Evolutionary conservation across 1,284 basidiomycete species (phyloP), one percentile per base, ranked within the genome.

Genomic region (Pyrrhoderma lamaoense): DNA sequence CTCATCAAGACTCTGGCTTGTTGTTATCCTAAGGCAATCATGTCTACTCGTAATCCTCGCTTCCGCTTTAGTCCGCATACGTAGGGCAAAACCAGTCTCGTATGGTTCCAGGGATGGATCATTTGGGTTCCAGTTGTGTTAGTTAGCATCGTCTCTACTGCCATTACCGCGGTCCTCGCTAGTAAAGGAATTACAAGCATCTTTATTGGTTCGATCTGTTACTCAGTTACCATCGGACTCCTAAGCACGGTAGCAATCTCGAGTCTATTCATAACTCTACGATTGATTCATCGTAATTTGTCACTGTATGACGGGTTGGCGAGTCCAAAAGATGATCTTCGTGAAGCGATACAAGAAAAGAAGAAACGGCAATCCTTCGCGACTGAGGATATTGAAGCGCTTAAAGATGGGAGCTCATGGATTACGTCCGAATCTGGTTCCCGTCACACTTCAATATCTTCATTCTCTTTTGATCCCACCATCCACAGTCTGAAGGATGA

Each of bases 381-480:
- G 14, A 79, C 79, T 0, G 81, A 84, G 57, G 83, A 86, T 47
- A 68, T 86, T 49, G 79, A 85, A 55, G 80, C 69, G 7, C 70
- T 85, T 50, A 77, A 78, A 37, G 82, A 85, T 56, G 81, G 82
- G 44, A 77, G 76, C 50, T 85, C 84, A 14, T 86, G 85, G 84
- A 77, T 87, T 53, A 84, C 84, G 1, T 85, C 83, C 42, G 72
- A 76, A 39, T 70, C 75, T 3, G 73, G 71, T 56, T 68, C 64
- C n/a, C 65, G 70, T 52, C 76, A 68, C 49, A 71, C 74, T 43
- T 82, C 81, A 1, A 65, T 77, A 16, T 85, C 82, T 8, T 73
- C 74, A 16, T 85, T 82, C 74, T 85, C 82, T 1, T 84, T 85
- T 64, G 40, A 34, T 19, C 80, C 81, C 0, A 84, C 82, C 0